Percentiles rank a stretch among this genome's conserved stretches.
Conservation (phyloP, 2,329 filamentous ascomycete genomes). For the Orbilia quercus region DNA sequence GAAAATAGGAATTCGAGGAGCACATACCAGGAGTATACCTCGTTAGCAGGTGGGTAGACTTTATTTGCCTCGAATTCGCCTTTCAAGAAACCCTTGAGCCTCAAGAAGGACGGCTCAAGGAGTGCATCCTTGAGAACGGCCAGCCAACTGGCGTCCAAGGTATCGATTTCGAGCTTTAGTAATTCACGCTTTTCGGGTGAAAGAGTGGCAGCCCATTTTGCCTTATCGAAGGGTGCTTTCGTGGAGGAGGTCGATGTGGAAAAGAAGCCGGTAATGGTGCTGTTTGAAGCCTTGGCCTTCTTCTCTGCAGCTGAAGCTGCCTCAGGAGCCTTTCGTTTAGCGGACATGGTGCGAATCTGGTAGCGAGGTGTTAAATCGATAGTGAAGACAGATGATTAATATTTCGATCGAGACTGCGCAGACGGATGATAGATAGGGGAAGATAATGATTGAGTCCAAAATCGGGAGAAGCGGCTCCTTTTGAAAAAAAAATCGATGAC, state of each 20-base stretch:
- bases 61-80: conserved; percentile 78
- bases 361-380: conserved; percentile 7
- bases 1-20: background rate
- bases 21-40: conserved; percentile 91
- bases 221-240: conserved; percentile 80
- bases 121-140: conserved; percentile 88
- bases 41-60: conserved; percentile 85
- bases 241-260: conserved; percentile 59
- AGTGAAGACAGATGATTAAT: conserved; percentile 2
- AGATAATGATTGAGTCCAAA: background rate
- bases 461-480: conserved; percentile 5
- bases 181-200: conserved; percentile 83
- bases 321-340: conserved; percentile 63
- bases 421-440: conserved; percentile 2
- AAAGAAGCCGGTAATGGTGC: conserved; percentile 57
- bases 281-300: conserved; percentile 61
- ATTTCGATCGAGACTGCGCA: conserved; percentile 17
- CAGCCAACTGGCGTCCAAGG: conserved; percentile 90
- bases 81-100: conserved; percentile 86
- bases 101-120: conserved; percentile 79
- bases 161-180: conserved; percentile 89
- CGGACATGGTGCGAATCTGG: conserved; percentile 58
- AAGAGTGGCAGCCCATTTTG: conserved; percentile 84
- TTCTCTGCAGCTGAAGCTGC: conserved; percentile 30
- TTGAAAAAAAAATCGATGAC: conserved; percentile 24